A percentile compares a stretch with the other conserved stretches of the same genome.
phyloP scores from a whole-genome alignment of 331 rosid species.

The Acacia concinna region DNA sequence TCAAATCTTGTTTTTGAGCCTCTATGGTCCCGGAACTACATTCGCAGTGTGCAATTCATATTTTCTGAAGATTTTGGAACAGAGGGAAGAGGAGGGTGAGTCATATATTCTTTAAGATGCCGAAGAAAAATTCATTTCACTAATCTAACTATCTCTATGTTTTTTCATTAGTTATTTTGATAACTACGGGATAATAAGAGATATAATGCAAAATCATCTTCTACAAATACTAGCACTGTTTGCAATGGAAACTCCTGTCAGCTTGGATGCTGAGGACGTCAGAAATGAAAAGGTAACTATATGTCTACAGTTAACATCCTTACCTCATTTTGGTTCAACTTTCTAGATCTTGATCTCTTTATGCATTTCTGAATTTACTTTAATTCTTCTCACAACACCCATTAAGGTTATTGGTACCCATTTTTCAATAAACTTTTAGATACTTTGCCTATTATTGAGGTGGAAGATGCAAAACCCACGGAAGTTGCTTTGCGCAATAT shows the following conservation, averaged over 20 bases:
- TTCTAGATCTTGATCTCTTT: neutral
- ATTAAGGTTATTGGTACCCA: neutral
- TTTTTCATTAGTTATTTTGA: constrained; percentile 70
- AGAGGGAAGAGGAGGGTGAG: constrained; percentile 97
- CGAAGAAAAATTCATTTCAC: constrained; percentile 19
- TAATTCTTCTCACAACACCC: neutral
- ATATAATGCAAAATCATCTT: constrained; percentile 98
- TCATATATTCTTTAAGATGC: constrained; percentile 23
- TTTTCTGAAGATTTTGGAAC: constrained; percentile 99
- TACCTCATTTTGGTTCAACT: neutral
- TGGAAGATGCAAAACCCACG: neutral
- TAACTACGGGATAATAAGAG: constrained; percentile 86
- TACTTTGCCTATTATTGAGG: neutral
- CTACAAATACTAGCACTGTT: constrained; percentile 89
- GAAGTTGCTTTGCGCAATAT: neutral
- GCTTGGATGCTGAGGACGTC: constrained; percentile 96
- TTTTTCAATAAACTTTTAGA: neutral
- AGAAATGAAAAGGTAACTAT: constrained; percentile 85
- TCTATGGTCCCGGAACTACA: constrained; percentile 88
- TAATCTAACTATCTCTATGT: constrained; percentile 18
- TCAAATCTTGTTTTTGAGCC: constrained; percentile 96
- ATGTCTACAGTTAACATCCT: neutral
- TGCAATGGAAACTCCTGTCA: constrained; percentile 98
- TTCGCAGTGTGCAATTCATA: constrained; percentile 88
- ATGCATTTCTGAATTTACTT: neutral